Conservation (phyloP, 768 basidiomycete genomes). For the Tubosaeta sp. region DNA sequence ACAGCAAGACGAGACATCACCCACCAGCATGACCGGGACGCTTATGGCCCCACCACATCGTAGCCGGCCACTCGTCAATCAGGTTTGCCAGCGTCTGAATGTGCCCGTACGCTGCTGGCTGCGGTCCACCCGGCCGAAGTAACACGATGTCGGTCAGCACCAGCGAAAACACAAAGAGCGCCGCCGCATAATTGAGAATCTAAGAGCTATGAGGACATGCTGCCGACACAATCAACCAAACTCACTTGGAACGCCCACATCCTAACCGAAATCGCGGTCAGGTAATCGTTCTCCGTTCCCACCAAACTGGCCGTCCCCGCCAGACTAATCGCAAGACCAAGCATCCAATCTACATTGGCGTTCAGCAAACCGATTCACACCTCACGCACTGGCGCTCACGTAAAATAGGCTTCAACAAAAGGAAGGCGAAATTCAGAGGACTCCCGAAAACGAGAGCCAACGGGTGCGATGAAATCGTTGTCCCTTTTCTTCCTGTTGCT, state of each 20-base stretch:
- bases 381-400: conserved; percentile 15
- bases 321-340: conserved; percentile 25
- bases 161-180: conserved; percentile 19
- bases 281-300: background rate
- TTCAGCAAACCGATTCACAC: background rate
- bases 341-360: conserved; percentile 28
- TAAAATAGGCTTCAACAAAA: conserved; percentile 22
- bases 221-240: background rate
- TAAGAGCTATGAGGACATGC: conserved; percentile 3
- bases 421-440: conserved; percentile 10
- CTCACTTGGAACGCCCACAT: conserved; percentile 28
- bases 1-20: conserved; percentile 1
- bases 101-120: conserved; percentile 32
- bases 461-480: conserved; percentile 15
- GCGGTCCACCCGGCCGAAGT: conserved; percentile 18
- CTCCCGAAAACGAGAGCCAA: conserved; percentile 20
- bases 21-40: conserved; percentile 19
- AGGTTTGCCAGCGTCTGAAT: conserved; percentile 32
- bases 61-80: conserved; percentile 33
- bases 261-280: conserved; percentile 16
- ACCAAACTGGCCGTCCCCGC: conserved; percentile 9
- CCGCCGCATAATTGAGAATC: conserved; percentile 25
- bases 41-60: conserved; percentile 31
- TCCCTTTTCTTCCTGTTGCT: conserved; percentile 13
- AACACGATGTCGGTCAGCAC: conserved; percentile 10